These are phyloP conservation scores for Neurospora sublineolata DNA, from an alignment of 495 filamentous ascomycete species.

Conservation along the genomic window DNA sequence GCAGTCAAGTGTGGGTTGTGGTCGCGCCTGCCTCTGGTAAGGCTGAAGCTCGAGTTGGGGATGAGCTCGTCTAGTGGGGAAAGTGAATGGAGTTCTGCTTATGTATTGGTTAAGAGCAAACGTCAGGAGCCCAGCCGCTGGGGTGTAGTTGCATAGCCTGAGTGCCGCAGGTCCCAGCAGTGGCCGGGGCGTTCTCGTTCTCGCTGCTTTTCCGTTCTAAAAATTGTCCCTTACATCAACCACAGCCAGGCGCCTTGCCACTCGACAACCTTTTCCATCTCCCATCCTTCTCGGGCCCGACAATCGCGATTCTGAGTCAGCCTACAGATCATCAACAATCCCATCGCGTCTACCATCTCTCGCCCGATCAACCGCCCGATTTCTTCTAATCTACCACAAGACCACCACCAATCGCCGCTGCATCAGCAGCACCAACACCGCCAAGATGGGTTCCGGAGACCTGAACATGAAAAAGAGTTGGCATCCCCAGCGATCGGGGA, in stretches of 20 bases:
- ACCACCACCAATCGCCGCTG: not conserved
- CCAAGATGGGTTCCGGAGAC: constrained; percentile 70
- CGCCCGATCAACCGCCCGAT: not conserved
- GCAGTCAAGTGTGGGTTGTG: not conserved
- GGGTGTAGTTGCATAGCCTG: not conserved
- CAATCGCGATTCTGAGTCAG: not conserved
- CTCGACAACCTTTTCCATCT: not conserved
- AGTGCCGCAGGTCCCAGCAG: not conserved
- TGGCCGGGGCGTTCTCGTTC: not conserved
- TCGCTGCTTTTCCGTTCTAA: not conserved
- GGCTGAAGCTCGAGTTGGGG: constrained; percentile 11
- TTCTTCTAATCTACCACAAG: not conserved
- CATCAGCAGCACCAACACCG: constrained; percentile 15
- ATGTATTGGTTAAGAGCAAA: constrained; percentile 8
- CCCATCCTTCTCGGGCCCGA: not conserved
- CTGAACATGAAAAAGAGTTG: constrained; percentile 97
- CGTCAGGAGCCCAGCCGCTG: not conserved
- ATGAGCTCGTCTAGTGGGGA: constrained; percentile 2
- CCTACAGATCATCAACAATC: not conserved
- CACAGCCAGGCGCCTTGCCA: not conserved
- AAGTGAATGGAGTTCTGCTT: constrained; percentile 11
- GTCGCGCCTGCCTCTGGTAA: constrained; percentile 4
- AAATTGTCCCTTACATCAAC: not conserved
- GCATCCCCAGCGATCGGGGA: constrained; percentile 44
- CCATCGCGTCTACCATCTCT: not conserved